Conservation (phyloP, 2,329 filamentous ascomycete species). For the Claviceps sp. region DNA sequence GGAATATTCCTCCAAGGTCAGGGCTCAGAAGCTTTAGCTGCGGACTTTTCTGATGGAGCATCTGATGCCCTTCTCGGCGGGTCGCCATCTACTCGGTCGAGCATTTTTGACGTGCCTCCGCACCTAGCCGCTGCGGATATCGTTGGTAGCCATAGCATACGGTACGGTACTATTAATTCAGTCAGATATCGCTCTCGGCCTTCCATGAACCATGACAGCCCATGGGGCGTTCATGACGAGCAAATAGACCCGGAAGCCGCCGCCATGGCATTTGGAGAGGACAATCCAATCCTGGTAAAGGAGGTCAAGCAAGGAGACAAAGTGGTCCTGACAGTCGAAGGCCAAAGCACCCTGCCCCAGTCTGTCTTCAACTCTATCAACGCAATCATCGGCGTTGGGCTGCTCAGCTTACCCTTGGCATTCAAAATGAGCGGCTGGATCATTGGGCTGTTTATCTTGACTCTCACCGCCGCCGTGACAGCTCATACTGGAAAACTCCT, state of each 20-base stretch:
- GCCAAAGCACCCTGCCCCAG: conserved; percentile 89
- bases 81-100: conserved; percentile 19
- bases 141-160: conserved; percentile 52
- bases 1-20: conserved; percentile 16
- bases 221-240: conserved; percentile 22
- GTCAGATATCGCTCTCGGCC: conserved; percentile 20
- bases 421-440: conserved; percentile 83
- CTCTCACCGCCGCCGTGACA: conserved; percentile 62
- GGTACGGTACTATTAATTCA: conserved; percentile 38
- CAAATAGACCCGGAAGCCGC: conserved; percentile 11
- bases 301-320: conserved; percentile 81
- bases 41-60: conserved; percentile 29
- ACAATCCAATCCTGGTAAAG: conserved; percentile 72
- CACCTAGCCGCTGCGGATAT: conserved; percentile 55
- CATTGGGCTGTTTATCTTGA: conserved; percentile 61
- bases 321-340: conserved; percentile 71
- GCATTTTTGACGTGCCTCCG: conserved; percentile 44
- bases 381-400: conserved; percentile 77
- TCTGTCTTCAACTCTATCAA: conserved; percentile 96
- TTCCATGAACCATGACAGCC: conserved; percentile 31
- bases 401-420: conserved; percentile 79
- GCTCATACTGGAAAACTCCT: conserved; percentile 76
- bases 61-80: conserved; percentile 15
- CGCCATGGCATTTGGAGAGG: conserved; percentile 15
- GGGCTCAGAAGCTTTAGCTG: conserved; percentile 27